Evolutionary conservation across 495 filamentous ascomycete species (phyloP), one percentile per base, ranked within the genome.

Genomic region (Thermochaetoides thermophila): DNA sequence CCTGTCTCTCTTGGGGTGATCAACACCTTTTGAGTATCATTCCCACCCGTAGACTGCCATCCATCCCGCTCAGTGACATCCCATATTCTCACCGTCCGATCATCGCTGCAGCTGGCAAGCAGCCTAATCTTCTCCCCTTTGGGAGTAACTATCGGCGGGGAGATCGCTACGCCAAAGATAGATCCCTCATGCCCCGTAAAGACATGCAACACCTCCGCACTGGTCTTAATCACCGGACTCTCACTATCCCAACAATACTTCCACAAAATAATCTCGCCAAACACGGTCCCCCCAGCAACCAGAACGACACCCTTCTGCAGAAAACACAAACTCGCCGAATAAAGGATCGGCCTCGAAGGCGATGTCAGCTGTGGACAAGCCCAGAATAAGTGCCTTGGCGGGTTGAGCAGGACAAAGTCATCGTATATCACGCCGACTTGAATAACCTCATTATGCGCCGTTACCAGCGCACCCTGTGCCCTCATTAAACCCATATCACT

Each of bases 101-200:
- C 89, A 54, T 99, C 89, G 43, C 87, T 95, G 47, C 89, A 99
- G 37, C 84, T 95, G 16, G 81, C 80, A 3, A 99, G 57, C 9
- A 92, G 40, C 27, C 81, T 64, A 13, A 56, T 55, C 13, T 52
- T 48, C 7, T 45, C 39, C 7, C 50, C 57, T 4, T 44, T 50
- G 4, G 56, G 35, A 8, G 48, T 40, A 7, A 44, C 35, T 4
- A 86, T 59, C 22, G 61, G 50, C 0, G 69, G 63, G 0, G 84
- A 94, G 16, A 95, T 78, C 7, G 68, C 63, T 8, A 96, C 76
- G 5, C 81, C 85, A 43, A 94, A 96, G 5, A 96, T 74, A 0
- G 89, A 95, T 0, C 89, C 89, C 40, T 96, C 84, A 43, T 99
- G 89, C 0, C 85, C 91, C 4, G 72, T 72, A 40, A 96, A 82